phyloP scores from a whole-genome alignment of 1,284 basidiomycete genomes.

The Rhodofomes roseus region DNA sequence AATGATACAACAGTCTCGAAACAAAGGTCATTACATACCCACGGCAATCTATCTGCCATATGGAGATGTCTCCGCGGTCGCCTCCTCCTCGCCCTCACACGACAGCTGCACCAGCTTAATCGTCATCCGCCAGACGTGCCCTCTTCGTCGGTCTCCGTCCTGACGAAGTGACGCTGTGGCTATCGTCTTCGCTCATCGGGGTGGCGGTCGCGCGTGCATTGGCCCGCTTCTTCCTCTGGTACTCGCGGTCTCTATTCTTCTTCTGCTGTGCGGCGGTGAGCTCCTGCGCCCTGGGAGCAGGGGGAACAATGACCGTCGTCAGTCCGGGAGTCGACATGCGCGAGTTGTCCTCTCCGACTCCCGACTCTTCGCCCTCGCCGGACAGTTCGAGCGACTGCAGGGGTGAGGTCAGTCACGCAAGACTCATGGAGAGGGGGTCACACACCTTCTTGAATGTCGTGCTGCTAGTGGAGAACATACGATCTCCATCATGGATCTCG shows the following conservation, averaged over 20 bases:
- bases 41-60: background rate
- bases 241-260: slow-evolving; percentile 69
- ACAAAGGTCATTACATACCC: background rate
- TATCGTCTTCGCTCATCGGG: slow-evolving; percentile 62
- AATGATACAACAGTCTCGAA: background rate
- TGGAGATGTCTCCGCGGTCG: background rate
- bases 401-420: background rate
- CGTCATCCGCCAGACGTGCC: slow-evolving; percentile 57
- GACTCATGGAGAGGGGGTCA: slow-evolving; percentile 17
- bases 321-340: slow-evolving; percentile 57
- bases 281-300: slow-evolving; percentile 60
- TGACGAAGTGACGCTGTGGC: slow-evolving; percentile 34
- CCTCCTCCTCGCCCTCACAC: background rate
- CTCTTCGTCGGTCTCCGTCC: slow-evolving; percentile 58
- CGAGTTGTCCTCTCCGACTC: slow-evolving; percentile 50
- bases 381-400: slow-evolving; percentile 65
- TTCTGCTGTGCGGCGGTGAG: slow-evolving; percentile 68
- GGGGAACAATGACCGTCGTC: slow-evolving; percentile 72
- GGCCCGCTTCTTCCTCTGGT: slow-evolving; percentile 70
- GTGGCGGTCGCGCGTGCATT: slow-evolving; percentile 54
- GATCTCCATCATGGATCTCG: slow-evolving; percentile 71
- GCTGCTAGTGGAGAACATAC: slow-evolving; percentile 78
- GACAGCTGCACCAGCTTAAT: slow-evolving; percentile 21
- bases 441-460: slow-evolving; percentile 66
- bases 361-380: slow-evolving; percentile 68